Evolutionary conservation across 805 yeast genomes (phyloP).

Genomic region (Candida yuanshanica): DNA sequence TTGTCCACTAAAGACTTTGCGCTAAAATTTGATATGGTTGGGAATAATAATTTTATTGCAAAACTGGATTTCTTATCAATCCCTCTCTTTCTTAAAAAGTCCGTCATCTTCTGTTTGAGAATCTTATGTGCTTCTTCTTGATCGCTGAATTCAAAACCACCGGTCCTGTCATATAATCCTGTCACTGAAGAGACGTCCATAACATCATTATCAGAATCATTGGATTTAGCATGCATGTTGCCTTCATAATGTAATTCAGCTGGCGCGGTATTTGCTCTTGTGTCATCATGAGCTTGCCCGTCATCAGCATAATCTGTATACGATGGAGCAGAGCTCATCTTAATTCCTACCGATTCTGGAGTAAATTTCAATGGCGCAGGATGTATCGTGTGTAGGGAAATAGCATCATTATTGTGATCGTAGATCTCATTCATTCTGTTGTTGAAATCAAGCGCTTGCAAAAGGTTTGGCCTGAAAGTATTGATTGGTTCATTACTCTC

Average conservation of each 20-base stretch:
- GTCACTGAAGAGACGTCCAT: not conserved
- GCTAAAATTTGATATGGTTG: conserved; percentile 27
- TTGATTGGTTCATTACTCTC: conserved; percentile 6
- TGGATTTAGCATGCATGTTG: conserved; percentile 4
- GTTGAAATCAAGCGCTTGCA: conserved; percentile 21
- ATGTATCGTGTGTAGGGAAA: conserved; percentile 11
- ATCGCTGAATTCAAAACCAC: not conserved
- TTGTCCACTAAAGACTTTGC: conserved; percentile 23
- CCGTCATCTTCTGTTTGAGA: conserved; percentile 5
- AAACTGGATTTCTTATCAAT: not conserved
- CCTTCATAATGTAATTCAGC: conserved; percentile 7
- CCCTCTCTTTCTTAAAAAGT: not conserved
- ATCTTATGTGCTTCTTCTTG: conserved; percentile 10
- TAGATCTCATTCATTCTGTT: conserved; percentile 9
- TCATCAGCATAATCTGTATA: conserved; percentile 11
- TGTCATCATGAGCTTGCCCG: conserved; percentile 12
- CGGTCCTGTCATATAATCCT: not conserved
- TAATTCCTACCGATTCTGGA: conserved; percentile 5
- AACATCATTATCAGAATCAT: not conserved
- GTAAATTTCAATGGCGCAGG: not conserved
- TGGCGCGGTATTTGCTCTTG: conserved; percentile 15
- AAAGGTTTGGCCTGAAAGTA: conserved; percentile 19
- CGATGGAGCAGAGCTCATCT: conserved; percentile 18
- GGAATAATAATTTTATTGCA: conserved; percentile 17
- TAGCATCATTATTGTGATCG: conserved; percentile 4